These are phyloP conservation scores for Tricholoma saponaceum DNA, from an alignment of 768 basidiomycete genomes.

Conservation along the genomic window DNA sequence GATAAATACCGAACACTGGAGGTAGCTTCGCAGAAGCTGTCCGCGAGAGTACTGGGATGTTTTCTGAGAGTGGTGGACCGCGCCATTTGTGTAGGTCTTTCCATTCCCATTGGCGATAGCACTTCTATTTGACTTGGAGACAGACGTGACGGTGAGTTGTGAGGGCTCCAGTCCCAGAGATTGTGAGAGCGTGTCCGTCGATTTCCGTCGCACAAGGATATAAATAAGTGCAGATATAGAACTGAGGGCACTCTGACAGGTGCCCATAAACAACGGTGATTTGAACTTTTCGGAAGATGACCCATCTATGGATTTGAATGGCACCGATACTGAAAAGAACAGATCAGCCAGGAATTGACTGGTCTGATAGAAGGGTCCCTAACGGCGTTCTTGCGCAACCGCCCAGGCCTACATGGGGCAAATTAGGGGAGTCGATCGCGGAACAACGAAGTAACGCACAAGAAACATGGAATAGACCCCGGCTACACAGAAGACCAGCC, in stretches of 20 bases:
- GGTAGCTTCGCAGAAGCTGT: conserved; percentile 64
- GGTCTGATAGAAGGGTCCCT: conserved; percentile 16
- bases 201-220: conserved; percentile 58
- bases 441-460: conserved; percentile 38
- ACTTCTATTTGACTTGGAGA: conserved; percentile 12
- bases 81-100: conserved; percentile 30
- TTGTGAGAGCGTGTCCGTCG: conserved; percentile 47
- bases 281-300: conserved; percentile 68
- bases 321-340: conserved; percentile 63
- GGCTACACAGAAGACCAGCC: conserved; percentile 70
- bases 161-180: conserved; percentile 57
- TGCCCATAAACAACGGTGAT: conserved; percentile 81
- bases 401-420: conserved; percentile 67
- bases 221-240: conserved; percentile 75
- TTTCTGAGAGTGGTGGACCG: conserved; percentile 24
- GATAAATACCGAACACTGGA: conserved; percentile 84
- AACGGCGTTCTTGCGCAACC: conserved; percentile 91
- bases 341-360: not conserved
- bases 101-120: conserved; percentile 22
- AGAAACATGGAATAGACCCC: conserved; percentile 96
- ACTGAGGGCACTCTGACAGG: conserved; percentile 78
- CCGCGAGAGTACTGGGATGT: conserved; percentile 31
- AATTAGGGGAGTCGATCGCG: conserved; percentile 3
- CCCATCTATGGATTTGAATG: conserved; percentile 70
- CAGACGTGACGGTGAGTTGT: conserved; percentile 12